Evolutionary conservation across 176 grass and related monocot genomes (phyloP), one percentile per base, ranked within the genome.

Genomic region (Oryza glumipatula): DNA sequence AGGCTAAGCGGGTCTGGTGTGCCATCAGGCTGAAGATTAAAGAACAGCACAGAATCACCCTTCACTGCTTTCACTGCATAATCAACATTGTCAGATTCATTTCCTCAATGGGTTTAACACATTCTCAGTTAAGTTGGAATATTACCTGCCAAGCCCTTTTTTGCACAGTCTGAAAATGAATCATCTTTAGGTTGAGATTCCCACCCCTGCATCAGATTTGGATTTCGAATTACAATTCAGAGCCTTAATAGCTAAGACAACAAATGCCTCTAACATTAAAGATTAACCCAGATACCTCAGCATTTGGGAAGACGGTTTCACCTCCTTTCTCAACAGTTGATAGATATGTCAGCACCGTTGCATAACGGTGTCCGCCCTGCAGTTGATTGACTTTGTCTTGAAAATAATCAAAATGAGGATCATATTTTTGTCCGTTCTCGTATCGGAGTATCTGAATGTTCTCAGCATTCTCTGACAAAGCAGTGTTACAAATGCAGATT

Each of bases 281-380:
- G 43, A 44, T 44, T 44, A 41, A 45, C 10, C 7, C 3, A 4
- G 6, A 2, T 51, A 85, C 92, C 89, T 91, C 84, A 66, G 89
- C 79, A 68, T 91, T 69, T 15, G 92, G 92, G 76, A 94, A 94
- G 5, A 91, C 63, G 9, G 92, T 94, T 76, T 94, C 92, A 21
- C 89, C 92, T 2, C 89, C 92, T 23, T 84, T 66, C 1, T 85
- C 19, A 65, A 91, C 92, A 73, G 86, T 82, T 28, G 92, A 87
- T 7, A 94, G 61, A 68, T 94, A 94, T 77, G 91, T 94, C 17
- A 94, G 84, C 51, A 94, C 81, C 35, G 92, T 94, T 9, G 92
- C 92, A 11, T 79, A 67, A 16, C 92, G 92, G 68, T 94, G 86
- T 43, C 92, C 92, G 9, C 89, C 92, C 2, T 41, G 46, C 46